Evolutionary conservation across 2,329 filamentous ascomycete species (phyloP).

Genomic region (Pyrenochaeta sp.): DNA sequence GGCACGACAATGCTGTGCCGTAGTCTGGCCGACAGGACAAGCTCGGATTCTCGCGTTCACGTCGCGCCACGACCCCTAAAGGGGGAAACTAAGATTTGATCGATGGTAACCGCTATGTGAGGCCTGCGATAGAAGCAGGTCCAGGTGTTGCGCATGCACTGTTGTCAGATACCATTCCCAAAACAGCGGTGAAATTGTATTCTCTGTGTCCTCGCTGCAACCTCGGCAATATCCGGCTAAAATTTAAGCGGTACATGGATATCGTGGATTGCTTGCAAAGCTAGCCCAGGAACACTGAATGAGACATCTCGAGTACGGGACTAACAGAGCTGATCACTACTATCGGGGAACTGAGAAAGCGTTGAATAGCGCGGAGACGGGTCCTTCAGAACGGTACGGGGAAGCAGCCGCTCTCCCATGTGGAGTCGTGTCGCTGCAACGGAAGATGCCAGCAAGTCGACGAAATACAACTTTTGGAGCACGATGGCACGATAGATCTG

Average conservation of each 20-base stretch:
- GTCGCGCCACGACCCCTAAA: slow-evolving; percentile 1
- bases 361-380: neutral
- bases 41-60: neutral
- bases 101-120: neutral
- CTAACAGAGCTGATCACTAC: neutral
- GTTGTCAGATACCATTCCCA: neutral
- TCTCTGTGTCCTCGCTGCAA: neutral
- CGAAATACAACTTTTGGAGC: neutral
- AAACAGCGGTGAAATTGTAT: neutral
- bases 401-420: neutral
- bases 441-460: neutral
- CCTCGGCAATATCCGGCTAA: slow-evolving; percentile 1
- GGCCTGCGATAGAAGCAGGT: neutral
- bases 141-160: neutral
- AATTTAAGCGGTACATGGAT: slow-evolving; percentile 7
- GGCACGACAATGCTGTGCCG: slow-evolving; percentile 2
- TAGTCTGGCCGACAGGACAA: neutral
- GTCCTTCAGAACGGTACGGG: slow-evolving; percentile 11
- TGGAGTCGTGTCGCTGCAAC: neutral
- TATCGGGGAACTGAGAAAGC: slow-evolving; percentile 1
- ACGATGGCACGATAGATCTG: neutral
- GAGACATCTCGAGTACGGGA: neutral
- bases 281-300: slow-evolving; percentile 8
- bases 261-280: slow-evolving; percentile 5
- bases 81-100: slow-evolving; percentile 1